A percentile compares a stretch with the other conserved stretches of the same genome.
Conservation (phyloP, 1,284 basidiomycete species). For the Moesziomyces sp. region DNA sequence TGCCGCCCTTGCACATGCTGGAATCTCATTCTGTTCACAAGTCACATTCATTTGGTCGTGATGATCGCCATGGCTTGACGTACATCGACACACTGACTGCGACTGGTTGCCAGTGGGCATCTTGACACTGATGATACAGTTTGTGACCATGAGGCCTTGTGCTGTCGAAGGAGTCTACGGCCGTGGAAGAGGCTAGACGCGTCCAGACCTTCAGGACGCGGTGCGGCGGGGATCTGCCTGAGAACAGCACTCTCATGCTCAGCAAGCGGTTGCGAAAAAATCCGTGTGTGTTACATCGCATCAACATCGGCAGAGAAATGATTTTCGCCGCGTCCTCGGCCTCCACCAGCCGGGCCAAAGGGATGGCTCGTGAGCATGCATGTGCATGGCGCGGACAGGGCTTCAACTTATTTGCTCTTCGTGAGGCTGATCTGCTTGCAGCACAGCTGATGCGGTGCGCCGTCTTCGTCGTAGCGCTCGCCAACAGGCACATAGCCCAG, state of each 20-base stretch:
- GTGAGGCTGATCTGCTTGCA: constrained; percentile 34
- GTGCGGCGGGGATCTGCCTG: neutral
- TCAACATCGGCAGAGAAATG: too few relatives aligned
- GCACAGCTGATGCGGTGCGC: constrained; percentile 43
- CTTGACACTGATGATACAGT: too few relatives aligned
- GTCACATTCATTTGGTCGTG: neutral
- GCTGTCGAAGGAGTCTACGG: too few relatives aligned
- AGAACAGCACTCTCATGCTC: neutral
- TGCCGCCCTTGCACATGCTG: neutral
- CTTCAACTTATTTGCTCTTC: neutral
- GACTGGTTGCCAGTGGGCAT: too few relatives aligned
- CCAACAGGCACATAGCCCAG: constrained; percentile 40
- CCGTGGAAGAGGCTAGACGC: neutral
- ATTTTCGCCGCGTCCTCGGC: neutral
- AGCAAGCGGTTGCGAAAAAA: too few relatives aligned
- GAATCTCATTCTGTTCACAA: neutral
- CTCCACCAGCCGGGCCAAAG: neutral
- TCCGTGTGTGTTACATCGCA: too few relatives aligned
- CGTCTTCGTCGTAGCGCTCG: constrained; percentile 42
- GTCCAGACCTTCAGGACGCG: neutral
- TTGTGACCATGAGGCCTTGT: too few relatives aligned
- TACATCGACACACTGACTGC: too few relatives aligned
- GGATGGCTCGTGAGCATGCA: neutral
- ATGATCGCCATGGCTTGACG: too few relatives aligned
- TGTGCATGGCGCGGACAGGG: too few relatives aligned